Percentiles rank a stretch among this genome's conserved stretches.
Evolutionary conservation across 176 grass and related monocot genomes (phyloP).

Genomic region (Bolboschoenus planiculmis): DNA sequence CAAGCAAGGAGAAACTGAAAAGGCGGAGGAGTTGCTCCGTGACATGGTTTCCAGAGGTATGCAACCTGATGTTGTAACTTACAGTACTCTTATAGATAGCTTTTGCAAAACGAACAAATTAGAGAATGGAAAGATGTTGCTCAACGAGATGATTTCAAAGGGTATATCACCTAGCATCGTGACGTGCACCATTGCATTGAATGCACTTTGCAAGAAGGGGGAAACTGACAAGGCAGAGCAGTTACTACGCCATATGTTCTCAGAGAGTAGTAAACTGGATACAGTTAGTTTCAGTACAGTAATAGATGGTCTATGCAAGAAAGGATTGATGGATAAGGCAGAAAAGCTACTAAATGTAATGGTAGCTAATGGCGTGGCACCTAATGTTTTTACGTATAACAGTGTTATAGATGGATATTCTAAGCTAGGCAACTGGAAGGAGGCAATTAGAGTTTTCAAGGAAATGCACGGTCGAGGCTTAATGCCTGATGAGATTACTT

Average conservation of each 20-base stretch:
- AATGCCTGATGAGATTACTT: conserved; percentile 6
- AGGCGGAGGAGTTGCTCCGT: too few species aligned
- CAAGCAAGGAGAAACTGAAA: too few species aligned
- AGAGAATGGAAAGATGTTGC: neutral
- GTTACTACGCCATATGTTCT: neutral
- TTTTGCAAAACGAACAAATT: neutral
- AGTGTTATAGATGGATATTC: neutral
- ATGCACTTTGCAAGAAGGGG: conserved; percentile 1
- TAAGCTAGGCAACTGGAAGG: neutral
- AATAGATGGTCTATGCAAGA: neutral
- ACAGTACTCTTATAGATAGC: neutral
- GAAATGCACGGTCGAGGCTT: neutral
- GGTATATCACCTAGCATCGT: neutral
- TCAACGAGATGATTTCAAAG: neutral
- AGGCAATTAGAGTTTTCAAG: neutral
- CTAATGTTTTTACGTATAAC: neutral
- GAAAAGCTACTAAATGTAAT: conserved; percentile 5
- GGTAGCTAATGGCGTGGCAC: neutral
- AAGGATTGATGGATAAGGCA: neutral
- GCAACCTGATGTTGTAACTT: neutral
- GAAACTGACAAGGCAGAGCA: neutral
- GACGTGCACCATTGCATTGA: neutral
- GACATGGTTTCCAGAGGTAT: neutral
- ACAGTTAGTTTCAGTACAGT: neutral
- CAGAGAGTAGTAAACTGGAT: neutral